Evolutionary conservation across 257 asterid genomes (phyloP).

Genomic region (Solanum clarkiae): DNA sequence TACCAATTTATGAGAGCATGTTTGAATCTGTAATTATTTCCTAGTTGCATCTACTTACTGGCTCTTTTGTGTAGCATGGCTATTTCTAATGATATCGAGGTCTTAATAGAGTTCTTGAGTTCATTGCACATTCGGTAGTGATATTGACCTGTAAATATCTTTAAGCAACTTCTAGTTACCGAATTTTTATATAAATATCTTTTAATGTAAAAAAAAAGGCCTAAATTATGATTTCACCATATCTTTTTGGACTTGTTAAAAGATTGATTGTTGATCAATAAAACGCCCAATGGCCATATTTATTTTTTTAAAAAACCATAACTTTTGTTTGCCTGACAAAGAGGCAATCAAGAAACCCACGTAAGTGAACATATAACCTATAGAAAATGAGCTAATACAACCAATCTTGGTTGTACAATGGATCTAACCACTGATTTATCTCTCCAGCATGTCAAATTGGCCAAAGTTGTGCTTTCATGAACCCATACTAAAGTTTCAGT

Average conservation of each 20-base stretch:
- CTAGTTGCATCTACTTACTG: neutral
- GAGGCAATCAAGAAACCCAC: neutral
- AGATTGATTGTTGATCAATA: no score
- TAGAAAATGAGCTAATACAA: neutral
- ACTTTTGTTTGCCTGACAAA: neutral
- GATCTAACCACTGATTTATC: neutral
- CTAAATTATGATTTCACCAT: neutral
- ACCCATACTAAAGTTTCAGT: neutral
- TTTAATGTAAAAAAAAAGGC: neutral
- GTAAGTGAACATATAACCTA: neutral
- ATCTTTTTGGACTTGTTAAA: neutral
- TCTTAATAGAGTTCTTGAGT: neutral
- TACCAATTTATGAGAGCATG: neutral
- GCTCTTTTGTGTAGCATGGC: neutral
- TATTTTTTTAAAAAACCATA: no score
- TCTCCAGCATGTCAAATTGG: constrained; percentile 1
- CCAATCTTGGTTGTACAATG: neutral
- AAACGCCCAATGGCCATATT: no score
- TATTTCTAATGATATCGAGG: neutral
- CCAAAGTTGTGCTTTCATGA: neutral
- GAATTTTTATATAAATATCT: neutral
- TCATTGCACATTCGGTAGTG: neutral
- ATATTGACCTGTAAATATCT: neutral
- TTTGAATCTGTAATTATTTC: neutral
- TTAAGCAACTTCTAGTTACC: neutral